phyloP scores from a whole-genome alignment of 1,284 basidiomycete species.

The Fomitopsis pinicola region DNA sequence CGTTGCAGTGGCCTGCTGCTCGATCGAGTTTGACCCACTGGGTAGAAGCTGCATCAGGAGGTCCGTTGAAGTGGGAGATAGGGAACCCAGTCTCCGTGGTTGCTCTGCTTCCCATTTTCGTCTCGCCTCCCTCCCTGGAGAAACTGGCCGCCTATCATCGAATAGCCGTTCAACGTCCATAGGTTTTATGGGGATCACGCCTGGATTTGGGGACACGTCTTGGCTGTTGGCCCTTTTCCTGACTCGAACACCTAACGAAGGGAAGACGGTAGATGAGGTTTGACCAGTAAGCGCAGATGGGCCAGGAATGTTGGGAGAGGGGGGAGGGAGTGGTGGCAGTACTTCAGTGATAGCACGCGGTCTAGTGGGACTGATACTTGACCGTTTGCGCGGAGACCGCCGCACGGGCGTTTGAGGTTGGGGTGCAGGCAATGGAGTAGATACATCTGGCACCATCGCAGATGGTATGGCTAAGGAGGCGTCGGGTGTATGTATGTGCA shows the following conservation, averaged over 20 bases:
- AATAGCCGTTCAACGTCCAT: neutral
- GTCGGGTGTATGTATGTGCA: neutral
- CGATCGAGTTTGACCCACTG: neutral
- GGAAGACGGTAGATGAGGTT: neutral
- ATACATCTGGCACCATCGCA: neutral
- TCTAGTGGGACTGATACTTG: conserved; percentile 3
- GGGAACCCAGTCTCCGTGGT: conserved; percentile 19
- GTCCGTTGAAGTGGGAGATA: conserved; percentile 33
- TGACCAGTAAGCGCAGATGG: neutral
- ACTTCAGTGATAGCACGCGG: neutral
- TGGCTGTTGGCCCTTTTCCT: neutral
- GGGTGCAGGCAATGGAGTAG: neutral
- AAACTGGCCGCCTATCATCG: neutral
- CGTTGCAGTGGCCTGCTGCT: conserved; percentile 5
- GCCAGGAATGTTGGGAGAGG: neutral
- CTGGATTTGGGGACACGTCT: neutral
- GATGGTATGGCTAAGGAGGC: neutral
- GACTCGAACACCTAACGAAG: neutral
- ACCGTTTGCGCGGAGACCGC: conserved; percentile 12
- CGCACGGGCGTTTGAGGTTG: conserved; percentile 12
- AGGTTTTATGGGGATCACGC: neutral
- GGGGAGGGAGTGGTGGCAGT: neutral
- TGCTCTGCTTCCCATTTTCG: neutral
- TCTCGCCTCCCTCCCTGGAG: neutral
- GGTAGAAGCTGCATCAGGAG: conserved; percentile 28